Evolutionary conservation across 78 protist species (phyloP), one percentile per base, ranked within the genome.

Genomic region (Salpingoeca rosetta): DNA sequence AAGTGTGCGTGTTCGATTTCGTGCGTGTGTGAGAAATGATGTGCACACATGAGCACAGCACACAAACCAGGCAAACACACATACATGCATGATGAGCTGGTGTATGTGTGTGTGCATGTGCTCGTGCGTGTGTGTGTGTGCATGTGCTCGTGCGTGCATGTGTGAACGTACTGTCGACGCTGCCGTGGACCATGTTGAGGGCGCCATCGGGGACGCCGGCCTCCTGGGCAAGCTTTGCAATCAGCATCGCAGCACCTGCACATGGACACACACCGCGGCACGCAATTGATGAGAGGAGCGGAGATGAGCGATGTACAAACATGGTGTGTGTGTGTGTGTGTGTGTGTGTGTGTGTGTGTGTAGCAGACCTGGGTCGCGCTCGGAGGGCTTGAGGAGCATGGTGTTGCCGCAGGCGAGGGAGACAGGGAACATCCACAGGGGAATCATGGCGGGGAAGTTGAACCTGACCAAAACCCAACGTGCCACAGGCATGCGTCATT

Each of bases 381-480:
- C 99, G n/a, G 98, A 94, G 80, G 97, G 97, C 94, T 97, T 97
- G 82, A 97, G 86, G 75, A 97, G 86, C 78, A 83, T 90, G 57
- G 98, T 93, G 94, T 97, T 97, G 78, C 99, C 99, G 73, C 91
- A 75, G 80, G 92, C 93, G 75, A 90, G 45, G 44, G 99, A 97
- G 76, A 97, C 44, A 41, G 99, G 99, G 92, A 94, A 93, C 98
- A 94, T 91, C 89, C 42, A 76, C 45, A 84, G 87, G 2, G 77
- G 88, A 22, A 80, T 83, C 84, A 38, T 7, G 44, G 43, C 43
- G 24, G 56, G 57, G 74, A 75, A 57, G 80, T 74, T 31, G 42
- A 84, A 3, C 44, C 27, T 24, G 86, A 43, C 42, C 37, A 28
- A 26, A 7, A 79, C 3, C 37, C 2, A 79, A 7, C 2, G 37